Evolutionary conservation across 768 basidiomycete species (phyloP), one percentile per base, ranked within the genome.

Genomic region (Tulasnella sp.): DNA sequence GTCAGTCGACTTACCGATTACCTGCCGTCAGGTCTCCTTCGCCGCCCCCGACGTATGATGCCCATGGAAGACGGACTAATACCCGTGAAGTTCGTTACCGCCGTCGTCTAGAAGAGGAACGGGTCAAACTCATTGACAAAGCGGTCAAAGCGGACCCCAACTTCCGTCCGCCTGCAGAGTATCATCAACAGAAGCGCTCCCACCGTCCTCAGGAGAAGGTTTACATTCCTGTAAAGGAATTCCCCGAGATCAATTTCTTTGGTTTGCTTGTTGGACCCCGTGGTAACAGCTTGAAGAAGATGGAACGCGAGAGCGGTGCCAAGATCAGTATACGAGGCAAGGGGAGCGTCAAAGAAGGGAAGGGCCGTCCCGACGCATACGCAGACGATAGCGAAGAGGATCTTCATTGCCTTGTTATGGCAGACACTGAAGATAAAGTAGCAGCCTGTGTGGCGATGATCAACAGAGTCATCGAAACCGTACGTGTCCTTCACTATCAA

Each of bases 181-280:
- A 97, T 67, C 86, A 90, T 62, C 86, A 91, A 68, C 84, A 91
- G 68, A 94, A 96, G 70, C 84, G 91, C 31, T 88, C 87, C 39
- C 86, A 88, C 59, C 81, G 91, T 45, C 93, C 94, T 12, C 86
- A 87, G 32, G 96, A 99, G 59, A 98, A 98, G 72, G 96, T 99
- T 60, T 99, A 98, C 69, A 97, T 99, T 60, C 96, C 96, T 37
- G 93, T 97, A 68, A 98, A 99, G 70, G 96, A 99, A 71, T 99
- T 99, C 64, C 96, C 96, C 1, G 94, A 98, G 72, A 98, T 99
- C 76, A 99, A 99, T 69, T 99, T 98, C 74, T 98, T 99, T 65
- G 96, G 96, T 64, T 75, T 99, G 61, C 80, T 99, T 60, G 94
- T 99, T 62, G 96, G 96, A 36, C 96, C 96, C 66, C 86, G 96